Evolutionary conservation across 305 asterid genomes (phyloP), one percentile per base, ranked within the genome.

Genomic region (Ajuga reptans): DNA sequence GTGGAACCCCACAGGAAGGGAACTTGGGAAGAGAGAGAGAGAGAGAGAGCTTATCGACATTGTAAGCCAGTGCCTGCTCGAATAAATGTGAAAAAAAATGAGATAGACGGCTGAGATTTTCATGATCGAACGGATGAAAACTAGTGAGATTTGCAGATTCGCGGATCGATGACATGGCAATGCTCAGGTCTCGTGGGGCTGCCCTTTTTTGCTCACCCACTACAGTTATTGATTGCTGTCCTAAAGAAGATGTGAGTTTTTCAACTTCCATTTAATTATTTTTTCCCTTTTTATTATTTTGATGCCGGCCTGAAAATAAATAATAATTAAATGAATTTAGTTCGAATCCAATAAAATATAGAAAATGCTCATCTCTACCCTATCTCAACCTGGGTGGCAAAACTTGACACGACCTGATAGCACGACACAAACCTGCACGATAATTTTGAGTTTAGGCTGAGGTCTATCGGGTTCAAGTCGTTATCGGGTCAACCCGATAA

Each of bases 151-250:
- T 14, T 8, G 9, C 15, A 5, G 8, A 1, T 3, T 4, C 57
- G 41, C 66, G 79, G 81, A 80, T 80, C n/a, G 51, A 21, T 80
- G 81, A 73, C 66, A 59, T 80, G 84, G 81, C 69, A 3, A 50
- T 41, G n/a, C 6, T 24, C 29, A 14, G 37, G 39, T 5, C 18
- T 51, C 31, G 61, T 66, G 7, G 43, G 72, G 16, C 12, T 46
- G 21, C 31, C 62, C n/a, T 61, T 49, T 56, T 3, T 31, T 17
- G 24, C 51, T 54, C 58, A 29, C 52, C 16, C 36, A 70, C 18
- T 58, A 9, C 66, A 64, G 68, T 27, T 46, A 69, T 50, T 70
- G 64, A 46, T 70, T 49, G 21, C n/a, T 47, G 33, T 8, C 51
- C 68, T 15, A 17, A 7, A 14, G 4, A 17, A 31, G 50, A 69